phyloP scores from a whole-genome alignment of 805 yeast genomes.

The Tetrapisispora nanseiensis region DNA sequence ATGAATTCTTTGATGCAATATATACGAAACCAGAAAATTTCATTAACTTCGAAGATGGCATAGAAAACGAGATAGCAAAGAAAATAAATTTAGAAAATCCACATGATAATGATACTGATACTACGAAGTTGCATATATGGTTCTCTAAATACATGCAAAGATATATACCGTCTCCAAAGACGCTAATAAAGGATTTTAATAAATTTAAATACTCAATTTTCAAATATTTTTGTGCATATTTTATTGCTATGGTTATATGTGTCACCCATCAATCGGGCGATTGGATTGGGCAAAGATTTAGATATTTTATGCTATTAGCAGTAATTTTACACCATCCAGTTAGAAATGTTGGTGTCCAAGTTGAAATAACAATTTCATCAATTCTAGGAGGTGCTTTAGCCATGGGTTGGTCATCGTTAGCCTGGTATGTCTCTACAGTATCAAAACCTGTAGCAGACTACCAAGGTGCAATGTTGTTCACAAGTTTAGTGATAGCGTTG shows the following conservation, averaged over 20 bases:
- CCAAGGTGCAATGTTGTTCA: conserved; percentile 39
- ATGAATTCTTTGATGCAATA: conserved; percentile 41
- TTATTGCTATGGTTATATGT: conserved; percentile 33
- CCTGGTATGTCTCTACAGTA: conserved; percentile 34
- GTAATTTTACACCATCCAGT: conserved; percentile 39
- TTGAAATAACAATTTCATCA: conserved; percentile 36
- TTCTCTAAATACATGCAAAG: not conserved
- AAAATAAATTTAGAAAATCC: not conserved
- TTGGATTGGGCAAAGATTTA: conserved; percentile 35
- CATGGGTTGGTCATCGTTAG: conserved; percentile 37
- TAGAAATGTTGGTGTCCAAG: conserved; percentile 37
- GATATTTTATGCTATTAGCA: conserved; percentile 36
- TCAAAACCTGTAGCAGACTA: conserved; percentile 33
- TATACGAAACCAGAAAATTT: conserved; percentile 25
- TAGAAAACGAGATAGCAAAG: not conserved
- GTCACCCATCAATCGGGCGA: conserved; percentile 29
- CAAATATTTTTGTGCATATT: conserved; percentile 33
- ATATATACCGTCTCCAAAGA: not conserved
- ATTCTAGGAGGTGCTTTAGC: conserved; percentile 34
- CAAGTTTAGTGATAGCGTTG: conserved; percentile 33
- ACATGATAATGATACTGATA: not conserved
- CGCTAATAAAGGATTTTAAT: not conserved
- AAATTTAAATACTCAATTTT: conserved; percentile 4
- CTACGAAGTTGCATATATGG: not conserved
- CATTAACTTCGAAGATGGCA: conserved; percentile 3